Evolutionary conservation across 2,329 filamentous ascomycete genomes (phyloP), one percentile per base, ranked within the genome.

Genomic region (Venturiaceae sp.): DNA sequence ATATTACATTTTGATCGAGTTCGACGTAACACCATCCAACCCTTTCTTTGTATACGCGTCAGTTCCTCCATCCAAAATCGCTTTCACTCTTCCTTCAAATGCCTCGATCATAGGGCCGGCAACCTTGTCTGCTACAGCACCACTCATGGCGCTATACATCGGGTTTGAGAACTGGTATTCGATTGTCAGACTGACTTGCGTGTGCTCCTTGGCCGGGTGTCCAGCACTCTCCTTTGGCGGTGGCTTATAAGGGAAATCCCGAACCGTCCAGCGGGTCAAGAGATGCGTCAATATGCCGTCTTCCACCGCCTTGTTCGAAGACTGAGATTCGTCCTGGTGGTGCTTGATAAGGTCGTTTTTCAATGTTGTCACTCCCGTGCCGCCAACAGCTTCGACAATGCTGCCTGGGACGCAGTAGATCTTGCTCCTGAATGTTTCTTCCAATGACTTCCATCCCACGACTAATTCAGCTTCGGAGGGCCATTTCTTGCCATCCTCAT

Each of bases 61-160:
- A 11, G 16, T 44, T 7, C 37, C 37, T n/a, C 37, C 53, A 44
- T 32, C 53, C n/a, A 57, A 19, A 6, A 57, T 32, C 13, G 55
- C 30, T 26, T 19, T 39, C 21, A 94, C 91, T 67, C 88, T 80
- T 72, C 83, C 82, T 75, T 96, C 92, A 76, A 99, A 99, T 1
- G 94, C 92, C 71, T 89, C 85, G 63, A 97, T 88, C 91, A 99
- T 96, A 63, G 88, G 79, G 3, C 84, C 85, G 1, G 90, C 92
- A 62, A 96, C 84, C 73, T 89, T 90, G 33, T 90, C 87, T 63
- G 90, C 90, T 26, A 94, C 85, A 34, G 88, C 86, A 37, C 84
- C 81, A 69, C 92, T 94, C 68, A 96, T 77, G 21, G 88, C 84
- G 44, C 85, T 86, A 74, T 96, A 95, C 59, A 96, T 71, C n/a